These are phyloP conservation scores for Epicoccum sorghinum DNA, from an alignment of 2,329 filamentous ascomycete genomes.

Conservation along the genomic window DNA sequence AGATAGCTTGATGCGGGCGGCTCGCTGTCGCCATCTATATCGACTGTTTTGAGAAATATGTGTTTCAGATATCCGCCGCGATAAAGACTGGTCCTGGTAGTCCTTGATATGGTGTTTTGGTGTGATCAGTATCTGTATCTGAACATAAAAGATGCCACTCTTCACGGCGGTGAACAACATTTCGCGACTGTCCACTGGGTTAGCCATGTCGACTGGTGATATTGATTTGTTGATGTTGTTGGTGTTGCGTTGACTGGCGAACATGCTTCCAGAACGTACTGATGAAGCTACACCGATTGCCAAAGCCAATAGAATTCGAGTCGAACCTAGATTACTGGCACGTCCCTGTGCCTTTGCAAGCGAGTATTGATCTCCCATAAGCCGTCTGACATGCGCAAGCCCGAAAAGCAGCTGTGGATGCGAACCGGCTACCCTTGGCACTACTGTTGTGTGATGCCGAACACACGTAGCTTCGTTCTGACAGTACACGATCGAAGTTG, in stretches of 20 bases:
- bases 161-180: too few relatives aligned
- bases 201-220: neutral
- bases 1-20: neutral
- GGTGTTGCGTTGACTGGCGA: constrained; percentile 1
- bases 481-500: neutral
- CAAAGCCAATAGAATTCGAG: constrained; percentile 1
- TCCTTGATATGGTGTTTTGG: neutral
- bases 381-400: too few relatives aligned
- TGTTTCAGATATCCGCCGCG: constrained; percentile 7
- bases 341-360: constrained; percentile 4
- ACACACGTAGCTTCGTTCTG: too few relatives aligned
- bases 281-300: neutral
- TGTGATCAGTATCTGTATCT: too few relatives aligned
- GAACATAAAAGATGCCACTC: too few relatives aligned
- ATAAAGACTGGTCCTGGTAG: neutral
- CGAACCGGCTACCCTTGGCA: too few relatives aligned
- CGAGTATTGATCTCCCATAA: neutral
- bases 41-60: neutral
- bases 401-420: too few relatives aligned
- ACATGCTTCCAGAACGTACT: constrained; percentile 8
- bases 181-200: too few relatives aligned
- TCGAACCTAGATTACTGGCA: neutral
- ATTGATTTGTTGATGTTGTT: neutral
- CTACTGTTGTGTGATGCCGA: too few relatives aligned
- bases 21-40: neutral